Percentiles rank a stretch among this genome's conserved stretches.
These are phyloP conservation scores for Hypocreales sp. DNA, from an alignment of 2,329 filamentous ascomycete species.

Conservation along the genomic window DNA sequence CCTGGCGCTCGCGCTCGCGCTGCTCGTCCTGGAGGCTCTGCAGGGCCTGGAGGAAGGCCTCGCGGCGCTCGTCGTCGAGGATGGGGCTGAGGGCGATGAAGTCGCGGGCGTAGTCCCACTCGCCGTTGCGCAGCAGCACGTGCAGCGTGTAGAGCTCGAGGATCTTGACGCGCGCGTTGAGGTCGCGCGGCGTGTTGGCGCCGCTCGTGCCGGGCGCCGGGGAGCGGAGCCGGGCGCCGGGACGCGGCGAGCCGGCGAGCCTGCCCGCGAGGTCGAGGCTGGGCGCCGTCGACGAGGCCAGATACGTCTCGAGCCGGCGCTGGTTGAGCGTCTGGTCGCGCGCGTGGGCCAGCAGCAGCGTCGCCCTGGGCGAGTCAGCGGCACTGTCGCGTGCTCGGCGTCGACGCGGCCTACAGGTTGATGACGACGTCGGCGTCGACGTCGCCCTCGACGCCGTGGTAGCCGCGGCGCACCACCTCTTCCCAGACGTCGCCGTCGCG, in stretches of 20 bases:
- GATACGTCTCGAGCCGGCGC: slow-evolving; percentile 72
- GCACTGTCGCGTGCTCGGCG: background rate
- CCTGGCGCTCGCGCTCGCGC: slow-evolving; percentile 51
- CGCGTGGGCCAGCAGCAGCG: slow-evolving; percentile 79
- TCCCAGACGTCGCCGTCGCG: slow-evolving; percentile 91
- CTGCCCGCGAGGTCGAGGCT: slow-evolving; percentile 56
- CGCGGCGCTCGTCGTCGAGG: slow-evolving; percentile 79
- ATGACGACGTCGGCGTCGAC: slow-evolving; percentile 92
- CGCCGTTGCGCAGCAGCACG: slow-evolving; percentile 79
- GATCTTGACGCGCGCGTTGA: slow-evolving; percentile 76
- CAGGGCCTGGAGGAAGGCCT: slow-evolving; percentile 76
- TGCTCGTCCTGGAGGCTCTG: slow-evolving; percentile 75
- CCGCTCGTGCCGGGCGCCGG: slow-evolving; percentile 39
- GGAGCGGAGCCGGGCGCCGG: slow-evolving; percentile 24
- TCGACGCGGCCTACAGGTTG: slow-evolving; percentile 47
- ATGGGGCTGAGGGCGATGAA: slow-evolving; percentile 80
- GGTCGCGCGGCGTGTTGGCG: slow-evolving; percentile 69
- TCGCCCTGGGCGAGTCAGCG: too few relatives aligned
- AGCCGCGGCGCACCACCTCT: slow-evolving; percentile 74
- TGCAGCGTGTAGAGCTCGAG: slow-evolving; percentile 92
- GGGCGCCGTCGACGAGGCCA: slow-evolving; percentile 60
- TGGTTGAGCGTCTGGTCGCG: slow-evolving; percentile 74
- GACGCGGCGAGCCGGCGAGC: slow-evolving; percentile 31
- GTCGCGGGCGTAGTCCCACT: slow-evolving; percentile 90
- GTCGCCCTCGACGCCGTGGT: slow-evolving; percentile 74